phyloP scores from a whole-genome alignment of 768 basidiomycete species.

The Fistulinella prunicolor region DNA sequence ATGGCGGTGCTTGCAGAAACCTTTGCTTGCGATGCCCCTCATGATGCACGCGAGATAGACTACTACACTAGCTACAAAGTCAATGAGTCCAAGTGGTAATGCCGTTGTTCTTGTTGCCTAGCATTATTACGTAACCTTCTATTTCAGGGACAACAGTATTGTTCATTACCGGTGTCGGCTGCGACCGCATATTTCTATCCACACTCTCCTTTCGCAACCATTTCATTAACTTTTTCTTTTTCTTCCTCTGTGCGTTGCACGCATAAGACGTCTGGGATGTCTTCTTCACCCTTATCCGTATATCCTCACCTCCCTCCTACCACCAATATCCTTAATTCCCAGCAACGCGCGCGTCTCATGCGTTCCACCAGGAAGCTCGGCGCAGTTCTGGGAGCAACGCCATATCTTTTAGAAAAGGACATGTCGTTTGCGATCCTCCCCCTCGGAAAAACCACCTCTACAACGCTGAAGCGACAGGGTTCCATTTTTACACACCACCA shows the following conservation, averaged over 20 bases:
- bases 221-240: conserved; percentile 1
- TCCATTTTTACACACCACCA: conserved; percentile 29
- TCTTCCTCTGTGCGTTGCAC: background rate
- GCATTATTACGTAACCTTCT: conserved; percentile 13
- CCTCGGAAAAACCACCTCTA: conserved; percentile 17
- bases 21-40: no score
- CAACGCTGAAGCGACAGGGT: conserved; percentile 30
- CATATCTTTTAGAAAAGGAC: conserved; percentile 31
- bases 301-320: conserved; percentile 32
- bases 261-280: conserved; percentile 20
- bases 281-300: conserved; percentile 15
- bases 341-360: conserved; percentile 35
- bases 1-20: no score
- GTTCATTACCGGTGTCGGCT: background rate
- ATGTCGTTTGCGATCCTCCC: conserved; percentile 21
- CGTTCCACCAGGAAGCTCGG: conserved; percentile 38
- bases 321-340: conserved; percentile 30
- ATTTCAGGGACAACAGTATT: conserved; percentile 16
- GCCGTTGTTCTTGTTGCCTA: background rate
- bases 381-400: conserved; percentile 37
- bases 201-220: background rate
- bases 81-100: no score
- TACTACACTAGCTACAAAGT: background rate
- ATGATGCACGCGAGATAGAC: background rate
- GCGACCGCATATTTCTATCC: conserved; percentile 8